Base-by-base conservation (phyloP, 495 filamentous ascomycete species). In the Zalerion maritima region DNA sequence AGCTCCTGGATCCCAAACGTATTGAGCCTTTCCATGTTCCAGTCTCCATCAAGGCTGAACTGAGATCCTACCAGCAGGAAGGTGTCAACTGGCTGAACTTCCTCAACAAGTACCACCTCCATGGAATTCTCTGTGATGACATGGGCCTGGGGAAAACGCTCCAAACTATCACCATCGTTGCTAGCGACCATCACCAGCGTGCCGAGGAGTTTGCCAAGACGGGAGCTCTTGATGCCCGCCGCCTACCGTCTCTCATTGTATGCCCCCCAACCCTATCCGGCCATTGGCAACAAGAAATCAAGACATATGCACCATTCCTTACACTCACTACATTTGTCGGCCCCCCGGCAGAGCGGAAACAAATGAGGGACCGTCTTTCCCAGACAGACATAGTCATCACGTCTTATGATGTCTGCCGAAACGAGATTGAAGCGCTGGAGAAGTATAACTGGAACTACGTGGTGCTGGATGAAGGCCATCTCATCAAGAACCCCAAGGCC, bases 31-130 rank as follows among this genome's bases (percentile, higher is more conserved):
- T 96, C 52, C 54, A 78, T 30, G 81, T 97, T 25, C 89, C 91
- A 2, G 91, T 97, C 30, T 75, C 84, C 20, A 97, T 97, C 55
- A 96, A 96, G 54, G 91, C 89, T 0, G 80, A 87, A 29, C 69
- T 97, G 14, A 76, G 89, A 38, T 89, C 85, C 1, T 97, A 97
- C 45, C 89, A 97, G 51, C 89, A 97, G 52, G 89, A 97, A 25
- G 89, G 89, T 53, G 86, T 97, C 52, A 97, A 96, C 47, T 97
- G 89, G 89, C 76, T 97, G 25, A 73, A 86, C 28, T 97, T 97
- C 62, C 75, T 97, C 40, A 97, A 96, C 45, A 85, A 83, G 21
- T 97, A 94, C 46, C 83, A 96, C 50, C 71, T 97, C 10, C 89
- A 97, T 40, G 89, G 89, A 21, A 93, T 97, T 56, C 82, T 97